phyloP scores from a whole-genome alignment of 352 stramenopile genomes.

The Phytophthora litchii region DNA sequence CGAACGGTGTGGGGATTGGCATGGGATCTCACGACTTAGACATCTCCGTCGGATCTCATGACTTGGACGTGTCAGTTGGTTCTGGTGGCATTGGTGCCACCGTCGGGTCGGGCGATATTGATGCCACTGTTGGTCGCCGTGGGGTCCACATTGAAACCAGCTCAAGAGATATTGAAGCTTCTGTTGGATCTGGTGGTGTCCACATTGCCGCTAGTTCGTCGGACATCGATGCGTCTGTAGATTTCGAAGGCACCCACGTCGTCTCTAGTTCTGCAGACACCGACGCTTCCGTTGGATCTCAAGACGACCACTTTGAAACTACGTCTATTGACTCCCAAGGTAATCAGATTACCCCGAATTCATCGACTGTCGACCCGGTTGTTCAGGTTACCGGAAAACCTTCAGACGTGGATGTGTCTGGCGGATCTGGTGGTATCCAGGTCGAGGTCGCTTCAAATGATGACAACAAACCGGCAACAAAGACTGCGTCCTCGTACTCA shows the following conservation, averaged over 20 bases:
- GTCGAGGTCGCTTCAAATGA: constrained; percentile 13
- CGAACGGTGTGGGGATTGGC: background rate
- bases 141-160: constrained; percentile 9
- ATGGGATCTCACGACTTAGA: constrained; percentile 12
- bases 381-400: background rate
- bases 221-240: constrained; percentile 14
- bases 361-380: constrained; percentile 2
- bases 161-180: constrained; percentile 15
- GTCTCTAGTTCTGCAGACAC: constrained; percentile 16
- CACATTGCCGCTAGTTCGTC: constrained; percentile 14
- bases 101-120: constrained; percentile 13
- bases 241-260: constrained; percentile 8
- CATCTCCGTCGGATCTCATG: constrained; percentile 13
- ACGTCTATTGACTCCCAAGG: background rate
- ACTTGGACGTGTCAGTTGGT: constrained; percentile 13
- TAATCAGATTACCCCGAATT: constrained; percentile 3
- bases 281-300: constrained; percentile 19
- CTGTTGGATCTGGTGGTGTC: constrained; percentile 11
- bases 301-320: constrained; percentile 1
- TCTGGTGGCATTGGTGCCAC: constrained; percentile 14
- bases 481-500: constrained; percentile 9
- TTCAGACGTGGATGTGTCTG: constrained; percentile 7
- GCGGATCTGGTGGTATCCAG: constrained; percentile 3
- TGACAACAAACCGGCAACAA: background rate
- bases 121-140: constrained; percentile 8